phyloP scores from a whole-genome alignment of 2,329 filamentous ascomycete species.

The Purpureocillium takamizusanense region DNA sequence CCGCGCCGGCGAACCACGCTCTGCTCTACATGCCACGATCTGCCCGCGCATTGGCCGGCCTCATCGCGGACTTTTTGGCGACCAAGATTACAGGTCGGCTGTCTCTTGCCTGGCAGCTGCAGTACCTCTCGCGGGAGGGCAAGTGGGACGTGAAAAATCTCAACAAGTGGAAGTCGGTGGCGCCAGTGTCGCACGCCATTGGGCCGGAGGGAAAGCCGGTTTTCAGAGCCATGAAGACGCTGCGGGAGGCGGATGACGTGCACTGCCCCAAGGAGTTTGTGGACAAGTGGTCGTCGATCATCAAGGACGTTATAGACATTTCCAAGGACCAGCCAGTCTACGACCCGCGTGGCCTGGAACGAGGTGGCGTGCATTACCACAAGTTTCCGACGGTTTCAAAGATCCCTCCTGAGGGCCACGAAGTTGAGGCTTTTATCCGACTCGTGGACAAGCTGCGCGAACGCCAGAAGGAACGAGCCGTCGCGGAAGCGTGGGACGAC shows the following conservation, averaged over 20 bases:
- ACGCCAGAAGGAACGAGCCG: constrained; percentile 32
- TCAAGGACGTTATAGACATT: constrained; percentile 80
- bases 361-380: constrained; percentile 60
- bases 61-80: constrained; percentile 75
- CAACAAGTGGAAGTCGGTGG: constrained; percentile 77
- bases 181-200: constrained; percentile 70
- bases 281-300: constrained; percentile 52
- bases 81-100: constrained; percentile 68
- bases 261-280: constrained; percentile 72
- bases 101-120: constrained; percentile 81
- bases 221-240: constrained; percentile 87
- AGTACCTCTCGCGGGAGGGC: constrained; percentile 77
- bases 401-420: constrained; percentile 58
- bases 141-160: constrained; percentile 99
- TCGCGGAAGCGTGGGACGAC: constrained; percentile 29
- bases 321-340: constrained; percentile 87
- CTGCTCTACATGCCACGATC: constrained; percentile 72
- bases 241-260: constrained; percentile 76
- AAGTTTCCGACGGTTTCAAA: constrained; percentile 93
- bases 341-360: constrained; percentile 62
- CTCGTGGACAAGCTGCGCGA: constrained; percentile 52
- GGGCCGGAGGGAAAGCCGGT: constrained; percentile 41
- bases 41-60: constrained; percentile 66
- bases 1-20: constrained; percentile 71
- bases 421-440: constrained; percentile 44